These are phyloP conservation scores for Trichoderma gracile DNA, from an alignment of 2,329 filamentous ascomycete species.

Conservation along the genomic window DNA sequence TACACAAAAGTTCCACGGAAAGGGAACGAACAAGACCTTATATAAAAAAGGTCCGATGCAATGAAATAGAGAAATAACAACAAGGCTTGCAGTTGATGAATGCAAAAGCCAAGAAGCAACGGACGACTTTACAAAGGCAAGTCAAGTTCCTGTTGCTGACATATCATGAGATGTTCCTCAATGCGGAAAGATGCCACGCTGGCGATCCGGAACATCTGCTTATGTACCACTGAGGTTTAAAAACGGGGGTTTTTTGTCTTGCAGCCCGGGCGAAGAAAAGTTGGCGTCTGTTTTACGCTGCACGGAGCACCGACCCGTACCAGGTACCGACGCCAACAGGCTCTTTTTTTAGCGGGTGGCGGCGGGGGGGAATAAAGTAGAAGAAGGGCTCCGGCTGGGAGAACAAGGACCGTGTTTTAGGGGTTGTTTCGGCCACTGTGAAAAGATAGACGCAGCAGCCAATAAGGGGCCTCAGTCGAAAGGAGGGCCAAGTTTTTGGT, in stretches of 20 bases:
- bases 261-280: too few species aligned
- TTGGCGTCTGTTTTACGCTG: too few species aligned
- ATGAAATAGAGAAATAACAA: slow-evolving; percentile 9
- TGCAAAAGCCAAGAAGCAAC: neutral
- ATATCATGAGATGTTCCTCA: slow-evolving; percentile 25
- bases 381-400: neutral
- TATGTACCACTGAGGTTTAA: slow-evolving; percentile 1
- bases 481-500: too few species aligned
- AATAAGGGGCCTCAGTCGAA: slow-evolving; percentile 4
- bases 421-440: neutral
- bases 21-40: slow-evolving; percentile 2
- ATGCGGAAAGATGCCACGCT: slow-evolving; percentile 31
- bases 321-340: slow-evolving; percentile 9
- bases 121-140: neutral
- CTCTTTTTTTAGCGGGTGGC: slow-evolving; percentile 3
- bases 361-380: neutral
- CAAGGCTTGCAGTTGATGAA: neutral
- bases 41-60: neutral
- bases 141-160: slow-evolving; percentile 14
- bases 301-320: slow-evolving; percentile 1
- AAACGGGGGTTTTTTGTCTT: neutral
- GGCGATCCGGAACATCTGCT: slow-evolving; percentile 24
- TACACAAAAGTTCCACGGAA: neutral
- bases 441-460: neutral
- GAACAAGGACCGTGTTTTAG: neutral